Percentiles rank a stretch among this genome's conserved stretches.
Evolutionary conservation across 768 basidiomycete genomes (phyloP).

Genomic region (Omphalotus guepiniiformis): DNA sequence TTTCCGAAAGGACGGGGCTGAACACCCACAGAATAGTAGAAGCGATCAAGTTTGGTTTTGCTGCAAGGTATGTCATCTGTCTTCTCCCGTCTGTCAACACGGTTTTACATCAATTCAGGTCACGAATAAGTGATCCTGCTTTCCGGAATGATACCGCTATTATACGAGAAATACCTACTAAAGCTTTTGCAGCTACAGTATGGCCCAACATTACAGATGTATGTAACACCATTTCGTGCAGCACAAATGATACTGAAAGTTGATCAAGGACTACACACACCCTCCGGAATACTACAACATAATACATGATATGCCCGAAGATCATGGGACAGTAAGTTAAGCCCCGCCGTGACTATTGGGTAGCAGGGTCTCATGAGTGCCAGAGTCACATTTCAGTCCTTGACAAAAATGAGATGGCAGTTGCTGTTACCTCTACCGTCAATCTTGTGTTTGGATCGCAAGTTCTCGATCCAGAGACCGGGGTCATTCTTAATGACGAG

Average conservation of each 20-base stretch:
- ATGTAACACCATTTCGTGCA: conserved; percentile 20
- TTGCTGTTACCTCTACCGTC: conserved; percentile 82
- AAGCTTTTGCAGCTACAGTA: conserved; percentile 59
- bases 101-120: conserved; percentile 38
- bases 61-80: conserved; percentile 33
- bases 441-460: conserved; percentile 88
- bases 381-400: conserved; percentile 84
- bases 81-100: not conserved
- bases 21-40: conserved; percentile 82
- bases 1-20: conserved; percentile 50
- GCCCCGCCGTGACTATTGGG: not conserved
- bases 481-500: conserved; percentile 89
- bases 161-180: conserved; percentile 64
- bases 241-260: not conserved
- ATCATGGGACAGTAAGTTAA: conserved; percentile 85
- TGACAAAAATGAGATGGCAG: conserved; percentile 84
- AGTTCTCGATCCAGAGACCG: conserved; percentile 83
- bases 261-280: conserved; percentile 74
- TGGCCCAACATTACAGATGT: conserved; percentile 80
- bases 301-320: conserved; percentile 66
- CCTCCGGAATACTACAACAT: conserved; percentile 80
- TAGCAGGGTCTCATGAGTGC: too few species aligned
- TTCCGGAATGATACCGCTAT: conserved; percentile 53
- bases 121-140: conserved; percentile 75
- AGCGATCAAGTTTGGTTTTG: conserved; percentile 71